Evolutionary conservation across 306 rosid species (phyloP).

Genomic region (Prunus mume): DNA sequence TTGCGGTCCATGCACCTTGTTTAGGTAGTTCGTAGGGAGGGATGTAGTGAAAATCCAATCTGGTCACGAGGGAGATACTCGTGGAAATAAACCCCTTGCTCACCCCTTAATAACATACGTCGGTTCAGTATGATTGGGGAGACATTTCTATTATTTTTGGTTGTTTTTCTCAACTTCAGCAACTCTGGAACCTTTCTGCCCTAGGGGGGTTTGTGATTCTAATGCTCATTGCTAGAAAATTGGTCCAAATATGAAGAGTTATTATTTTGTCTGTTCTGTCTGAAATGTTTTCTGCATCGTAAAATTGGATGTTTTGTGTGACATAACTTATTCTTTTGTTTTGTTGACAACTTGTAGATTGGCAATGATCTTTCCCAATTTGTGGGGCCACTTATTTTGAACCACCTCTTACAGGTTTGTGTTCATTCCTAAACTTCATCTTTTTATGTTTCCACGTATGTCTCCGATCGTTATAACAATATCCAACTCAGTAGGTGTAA

Average conservation of each 20-base stretch:
- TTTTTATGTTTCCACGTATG: background rate
- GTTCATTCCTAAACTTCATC: conserved; percentile 8
- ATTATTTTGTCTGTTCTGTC: background rate
- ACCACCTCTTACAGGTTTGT: conserved; percentile 70
- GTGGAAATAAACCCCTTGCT: background rate
- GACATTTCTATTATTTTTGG: background rate
- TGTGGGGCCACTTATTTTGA: conserved; percentile 82
- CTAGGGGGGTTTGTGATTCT: background rate
- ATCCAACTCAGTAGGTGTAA: background rate
- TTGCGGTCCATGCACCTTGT: background rate
- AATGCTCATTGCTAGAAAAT: background rate
- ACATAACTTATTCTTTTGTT: conserved; percentile 14
- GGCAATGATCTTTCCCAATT: conserved; percentile 88
- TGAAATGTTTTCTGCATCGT: background rate
- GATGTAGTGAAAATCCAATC: background rate
- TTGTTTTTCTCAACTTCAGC: background rate
- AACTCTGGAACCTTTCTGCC: background rate
- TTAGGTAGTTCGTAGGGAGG: background rate
- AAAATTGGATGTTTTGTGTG: background rate
- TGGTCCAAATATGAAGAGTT: background rate
- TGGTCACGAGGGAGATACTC: background rate
- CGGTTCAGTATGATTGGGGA: background rate
- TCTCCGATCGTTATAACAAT: background rate
- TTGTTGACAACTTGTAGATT: conserved; percentile 50
- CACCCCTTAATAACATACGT: background rate